A percentile compares a stretch with the other conserved stretches of the same genome.
Evolutionary conservation across 805 yeast species (phyloP).

Genomic region (Wickerhamiella parazyma): DNA sequence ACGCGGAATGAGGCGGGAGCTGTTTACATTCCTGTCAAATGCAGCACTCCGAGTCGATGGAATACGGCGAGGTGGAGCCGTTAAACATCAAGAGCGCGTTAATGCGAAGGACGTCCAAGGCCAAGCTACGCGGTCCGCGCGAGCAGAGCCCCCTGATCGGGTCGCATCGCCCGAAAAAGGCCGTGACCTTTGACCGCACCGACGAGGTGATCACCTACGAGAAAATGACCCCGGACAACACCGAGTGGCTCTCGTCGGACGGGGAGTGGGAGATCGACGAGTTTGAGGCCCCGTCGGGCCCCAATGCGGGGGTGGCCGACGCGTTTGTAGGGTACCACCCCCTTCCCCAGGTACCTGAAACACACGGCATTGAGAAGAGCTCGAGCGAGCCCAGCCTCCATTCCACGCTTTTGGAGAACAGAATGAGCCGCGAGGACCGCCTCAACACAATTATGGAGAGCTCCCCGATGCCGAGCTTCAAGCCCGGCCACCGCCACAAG

Average conservation of each 20-base stretch:
- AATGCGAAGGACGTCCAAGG: conserved; percentile 17
- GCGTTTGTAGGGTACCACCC: conserved; percentile 4
- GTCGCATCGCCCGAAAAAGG: conserved; percentile 13
- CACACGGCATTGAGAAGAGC: conserved; percentile 2
- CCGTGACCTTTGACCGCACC: conserved; percentile 20
- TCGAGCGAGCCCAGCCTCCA: conserved; percentile 2
- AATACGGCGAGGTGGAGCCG: conserved; percentile 9
- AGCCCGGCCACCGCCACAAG: conserved; percentile 13
- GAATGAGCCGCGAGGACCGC: conserved; percentile 14
- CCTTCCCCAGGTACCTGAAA: conserved; percentile 1
- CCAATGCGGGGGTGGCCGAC: conserved; percentile 4
- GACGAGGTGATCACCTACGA: conserved; percentile 21
- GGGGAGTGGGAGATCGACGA: conserved; percentile 12
- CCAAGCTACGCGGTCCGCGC: conserved; percentile 20
- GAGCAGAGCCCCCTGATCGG: conserved; percentile 10
- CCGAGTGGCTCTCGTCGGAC: conserved; percentile 14
- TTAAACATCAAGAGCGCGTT: conserved; percentile 17
- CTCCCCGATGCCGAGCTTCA: conserved; percentile 11
- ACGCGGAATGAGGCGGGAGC: not conserved
- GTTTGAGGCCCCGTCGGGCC: conserved; percentile 6
- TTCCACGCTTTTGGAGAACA: not conserved
- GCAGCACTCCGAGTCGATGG: not conserved
- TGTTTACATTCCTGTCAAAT: not conserved
- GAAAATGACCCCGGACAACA: conserved; percentile 16
- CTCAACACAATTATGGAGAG: conserved; percentile 16